Percentiles rank a stretch among this genome's conserved stretches.
Evolutionary conservation across 2,329 filamentous ascomycete species (phyloP).

Genomic region (Ceratocystis lukuohia): DNA sequence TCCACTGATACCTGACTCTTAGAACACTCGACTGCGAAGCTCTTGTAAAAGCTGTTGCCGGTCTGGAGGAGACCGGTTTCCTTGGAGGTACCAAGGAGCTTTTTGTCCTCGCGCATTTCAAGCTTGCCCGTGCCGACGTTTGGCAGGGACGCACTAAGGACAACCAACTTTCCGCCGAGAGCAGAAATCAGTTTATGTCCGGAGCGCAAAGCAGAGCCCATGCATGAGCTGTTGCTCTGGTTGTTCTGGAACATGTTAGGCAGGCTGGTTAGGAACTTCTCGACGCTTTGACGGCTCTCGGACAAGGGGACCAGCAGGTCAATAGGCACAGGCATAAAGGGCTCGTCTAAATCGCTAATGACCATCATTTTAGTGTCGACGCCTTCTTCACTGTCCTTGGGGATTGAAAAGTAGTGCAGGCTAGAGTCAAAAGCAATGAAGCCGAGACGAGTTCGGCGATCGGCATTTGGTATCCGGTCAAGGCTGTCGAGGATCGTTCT

Average conservation of each 20-base stretch:
- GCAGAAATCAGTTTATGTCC: constrained; percentile 93
- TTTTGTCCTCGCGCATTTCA: constrained; percentile 92
- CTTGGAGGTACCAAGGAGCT: constrained; percentile 83
- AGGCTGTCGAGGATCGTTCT: constrained; percentile 90
- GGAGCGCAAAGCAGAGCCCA: constrained; percentile 84
- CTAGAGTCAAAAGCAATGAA: constrained; percentile 94
- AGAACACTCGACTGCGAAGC: constrained; percentile 94
- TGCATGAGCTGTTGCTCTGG: constrained; percentile 76
- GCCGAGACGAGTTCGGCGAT: constrained; percentile 78
- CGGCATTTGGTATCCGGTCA: constrained; percentile 95
- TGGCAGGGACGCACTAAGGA: constrained; percentile 78
- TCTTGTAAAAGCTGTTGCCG: constrained; percentile 95
- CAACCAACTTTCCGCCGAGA: constrained; percentile 86
- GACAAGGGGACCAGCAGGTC: constrained; percentile 81
- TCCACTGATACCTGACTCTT: constrained; percentile 98
- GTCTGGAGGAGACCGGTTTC: constrained; percentile 81
- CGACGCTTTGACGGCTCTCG: constrained; percentile 81
- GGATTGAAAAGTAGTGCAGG: constrained; percentile 90
- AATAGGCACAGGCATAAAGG: constrained; percentile 85
- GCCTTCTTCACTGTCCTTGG: constrained; percentile 72
- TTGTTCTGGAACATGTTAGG: constrained; percentile 96
- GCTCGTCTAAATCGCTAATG: constrained; percentile 88
- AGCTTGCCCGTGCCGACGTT: constrained; percentile 83
- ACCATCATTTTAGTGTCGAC: constrained; percentile 84
- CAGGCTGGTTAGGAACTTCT: constrained; percentile 78